Evolutionary conservation across 1,139 yeast genomes (phyloP).

Genomic region (Kodamaea suecica): DNA sequence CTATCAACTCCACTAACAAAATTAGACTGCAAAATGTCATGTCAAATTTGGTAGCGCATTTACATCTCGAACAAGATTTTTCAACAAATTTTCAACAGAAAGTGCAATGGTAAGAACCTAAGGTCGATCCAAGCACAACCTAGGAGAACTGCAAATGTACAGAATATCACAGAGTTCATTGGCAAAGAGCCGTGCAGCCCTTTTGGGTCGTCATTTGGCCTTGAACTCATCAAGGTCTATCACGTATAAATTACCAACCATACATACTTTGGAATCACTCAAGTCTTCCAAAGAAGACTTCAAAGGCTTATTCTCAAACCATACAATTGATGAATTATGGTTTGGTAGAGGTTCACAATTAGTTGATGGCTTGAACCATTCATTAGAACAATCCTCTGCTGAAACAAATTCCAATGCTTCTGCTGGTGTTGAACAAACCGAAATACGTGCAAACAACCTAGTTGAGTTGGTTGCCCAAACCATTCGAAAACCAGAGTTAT

Average conservation of each 20-base stretch:
- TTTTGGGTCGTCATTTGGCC: not conserved
- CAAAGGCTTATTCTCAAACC: constrained; percentile 52
- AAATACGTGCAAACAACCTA: constrained; percentile 19
- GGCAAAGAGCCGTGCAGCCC: not conserved
- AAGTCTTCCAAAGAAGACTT: constrained; percentile 37
- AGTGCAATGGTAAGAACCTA: too few relatives aligned
- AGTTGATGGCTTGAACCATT: constrained; percentile 45
- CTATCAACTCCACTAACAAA: too few relatives aligned
- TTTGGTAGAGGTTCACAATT: constrained; percentile 50
- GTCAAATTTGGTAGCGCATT: not conserved
- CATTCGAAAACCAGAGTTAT: constrained; percentile 46
- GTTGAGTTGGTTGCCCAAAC: constrained; percentile 39
- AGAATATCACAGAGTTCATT: not conserved
- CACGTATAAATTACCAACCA: constrained; percentile 30
- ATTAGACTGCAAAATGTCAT: not conserved
- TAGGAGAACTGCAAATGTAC: not conserved
- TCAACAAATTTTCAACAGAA: not conserved
- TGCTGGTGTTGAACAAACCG: constrained; percentile 3
- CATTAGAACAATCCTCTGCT: constrained; percentile 26
- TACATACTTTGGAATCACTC: constrained; percentile 32
- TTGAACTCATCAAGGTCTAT: constrained; percentile 15
- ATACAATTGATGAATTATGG: constrained; percentile 59
- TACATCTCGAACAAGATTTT: not conserved
- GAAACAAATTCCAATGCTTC: constrained; percentile 1
- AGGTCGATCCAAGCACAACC: too few relatives aligned